These are phyloP conservation scores for Plasmodium coatneyi DNA, from an alignment of 169 alveolate species.

Conservation along the genomic window DNA sequence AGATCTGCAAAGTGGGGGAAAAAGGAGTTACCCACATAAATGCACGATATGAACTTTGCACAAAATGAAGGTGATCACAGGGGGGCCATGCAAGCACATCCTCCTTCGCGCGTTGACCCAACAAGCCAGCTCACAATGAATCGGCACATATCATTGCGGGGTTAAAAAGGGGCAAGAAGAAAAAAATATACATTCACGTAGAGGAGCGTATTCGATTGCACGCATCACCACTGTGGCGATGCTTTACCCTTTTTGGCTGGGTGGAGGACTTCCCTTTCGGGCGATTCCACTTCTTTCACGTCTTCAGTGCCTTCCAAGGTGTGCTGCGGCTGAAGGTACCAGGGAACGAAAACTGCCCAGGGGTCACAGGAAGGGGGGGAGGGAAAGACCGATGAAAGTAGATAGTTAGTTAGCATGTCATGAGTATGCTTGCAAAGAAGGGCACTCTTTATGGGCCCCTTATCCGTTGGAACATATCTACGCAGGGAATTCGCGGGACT, in stretches of 20 bases:
- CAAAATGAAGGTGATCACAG: background rate
- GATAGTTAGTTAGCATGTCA: background rate
- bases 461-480: background rate
- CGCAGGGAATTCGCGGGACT: background rate
- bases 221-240: background rate
- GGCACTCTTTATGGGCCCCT: background rate
- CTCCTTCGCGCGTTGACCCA: no score
- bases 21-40: background rate
- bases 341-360: slow-evolving; percentile 88
- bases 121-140: background rate
- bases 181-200: slow-evolving; percentile 30
- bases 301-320: slow-evolving; percentile 75
- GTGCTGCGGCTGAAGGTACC: slow-evolving; percentile 90
- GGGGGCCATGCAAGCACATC: background rate
- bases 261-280: background rate
- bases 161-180: background rate
- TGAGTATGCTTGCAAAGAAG: background rate
- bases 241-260: slow-evolving; percentile 38
- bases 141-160: background rate
- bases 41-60: background rate
- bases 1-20: slow-evolving; percentile 1
- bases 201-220: background rate
- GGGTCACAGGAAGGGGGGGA: background rate
- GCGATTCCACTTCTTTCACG: slow-evolving; percentile 17
- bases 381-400: background rate